phyloP scores from a whole-genome alignment of 2,329 filamentous ascomycete species.

The Pseudogymnoascus sp. region DNA sequence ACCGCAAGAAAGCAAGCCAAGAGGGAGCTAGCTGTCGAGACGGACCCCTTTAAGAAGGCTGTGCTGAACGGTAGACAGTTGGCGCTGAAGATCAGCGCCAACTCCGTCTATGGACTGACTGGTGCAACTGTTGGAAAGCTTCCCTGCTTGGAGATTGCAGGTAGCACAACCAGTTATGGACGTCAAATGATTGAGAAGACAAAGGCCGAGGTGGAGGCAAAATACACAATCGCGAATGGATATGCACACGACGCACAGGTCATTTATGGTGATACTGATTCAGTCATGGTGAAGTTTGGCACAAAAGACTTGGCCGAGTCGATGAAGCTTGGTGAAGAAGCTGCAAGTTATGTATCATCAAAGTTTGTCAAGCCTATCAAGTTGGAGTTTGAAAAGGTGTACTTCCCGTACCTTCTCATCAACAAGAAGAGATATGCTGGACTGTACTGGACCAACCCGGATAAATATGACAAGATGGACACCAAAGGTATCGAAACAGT shows the following conservation, averaged over 20 bases:
- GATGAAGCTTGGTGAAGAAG: constrained; percentile 94
- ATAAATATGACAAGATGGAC: constrained; percentile 99
- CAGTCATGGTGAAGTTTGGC: constrained; percentile 99
- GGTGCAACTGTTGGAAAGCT: constrained; percentile 94
- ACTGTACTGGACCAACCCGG: constrained; percentile 90
- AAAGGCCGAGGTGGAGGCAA: constrained; percentile 85
- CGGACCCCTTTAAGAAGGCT: constrained; percentile 94
- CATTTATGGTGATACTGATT: constrained; percentile 98
- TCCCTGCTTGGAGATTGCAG: constrained; percentile 88
- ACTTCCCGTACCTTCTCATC: constrained; percentile 95
- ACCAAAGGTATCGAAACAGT: constrained; percentile 99
- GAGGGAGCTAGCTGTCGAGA: constrained; percentile 78
- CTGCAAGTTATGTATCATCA: constrained; percentile 74
- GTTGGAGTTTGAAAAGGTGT: constrained; percentile 98
- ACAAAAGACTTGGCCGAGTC: constrained; percentile 76
- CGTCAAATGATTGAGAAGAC: constrained; percentile 99
- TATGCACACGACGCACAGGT: constrained; percentile 93
- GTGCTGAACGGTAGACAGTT: constrained; percentile 95
- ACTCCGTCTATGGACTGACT: constrained; percentile 95
- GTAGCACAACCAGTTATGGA: constrained; percentile 93
- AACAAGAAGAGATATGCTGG: constrained; percentile 99
- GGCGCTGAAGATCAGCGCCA: constrained; percentile 91
- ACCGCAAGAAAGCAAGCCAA: constrained; percentile 92
- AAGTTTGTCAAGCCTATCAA: constrained; percentile 98
- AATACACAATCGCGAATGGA: constrained; percentile 87